Percentiles rank a stretch among this genome's conserved stretches.
Conservation (phyloP, 495 filamentous ascomycete species). For the Talaromyces proteolyticus region DNA sequence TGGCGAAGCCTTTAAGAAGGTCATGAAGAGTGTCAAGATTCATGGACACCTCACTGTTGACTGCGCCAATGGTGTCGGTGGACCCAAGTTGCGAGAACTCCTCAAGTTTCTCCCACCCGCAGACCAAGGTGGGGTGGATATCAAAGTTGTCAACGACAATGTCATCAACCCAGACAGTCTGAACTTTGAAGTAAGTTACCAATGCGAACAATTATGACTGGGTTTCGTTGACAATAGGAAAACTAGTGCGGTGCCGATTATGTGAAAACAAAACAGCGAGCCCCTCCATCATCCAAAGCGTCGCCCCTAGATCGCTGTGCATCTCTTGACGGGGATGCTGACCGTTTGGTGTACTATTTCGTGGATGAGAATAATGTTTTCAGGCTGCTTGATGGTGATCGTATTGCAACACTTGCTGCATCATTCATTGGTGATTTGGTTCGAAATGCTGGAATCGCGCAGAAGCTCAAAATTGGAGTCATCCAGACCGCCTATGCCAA, state of each 20-base stretch:
- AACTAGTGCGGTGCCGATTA: constrained; percentile 87
- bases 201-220: no score
- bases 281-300: constrained; percentile 77
- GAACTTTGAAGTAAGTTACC: constrained; percentile 68
- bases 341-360: constrained; percentile 95
- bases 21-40: constrained; percentile 68
- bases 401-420: constrained; percentile 90
- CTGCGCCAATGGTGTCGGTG: constrained; percentile 95
- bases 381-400: constrained; percentile 89
- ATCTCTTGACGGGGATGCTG: constrained; percentile 92
- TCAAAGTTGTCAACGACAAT: constrained; percentile 87
- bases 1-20: constrained; percentile 68
- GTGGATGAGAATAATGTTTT: constrained; percentile 73
- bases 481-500: constrained; percentile 98
- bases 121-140: constrained; percentile 60
- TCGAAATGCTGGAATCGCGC: constrained; percentile 67
- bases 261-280: constrained; percentile 93
- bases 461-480: constrained; percentile 81
- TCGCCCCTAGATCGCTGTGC: constrained; percentile 72
- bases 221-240: neutral
- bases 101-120: constrained; percentile 71
- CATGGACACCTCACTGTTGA: constrained; percentile 76
- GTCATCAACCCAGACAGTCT: constrained; percentile 80
- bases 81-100: constrained; percentile 81
- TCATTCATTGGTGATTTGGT: constrained; percentile 90